Evolutionary conservation across 805 yeast genomes (phyloP).

Genomic region (Saccharomyces paradoxus): DNA sequence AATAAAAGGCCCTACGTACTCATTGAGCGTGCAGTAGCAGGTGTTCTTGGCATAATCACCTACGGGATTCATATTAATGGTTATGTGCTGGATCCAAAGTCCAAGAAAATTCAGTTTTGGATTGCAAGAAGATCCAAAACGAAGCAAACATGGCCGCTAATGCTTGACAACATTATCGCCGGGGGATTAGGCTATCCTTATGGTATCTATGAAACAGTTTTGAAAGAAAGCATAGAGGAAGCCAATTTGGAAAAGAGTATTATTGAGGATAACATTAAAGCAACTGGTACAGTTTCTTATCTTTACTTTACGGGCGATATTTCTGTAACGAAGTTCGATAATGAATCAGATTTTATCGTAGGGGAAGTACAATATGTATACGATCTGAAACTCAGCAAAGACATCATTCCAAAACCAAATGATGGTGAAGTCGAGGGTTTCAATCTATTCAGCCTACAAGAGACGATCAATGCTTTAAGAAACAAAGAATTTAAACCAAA

Average conservation of each 20-base stretch:
- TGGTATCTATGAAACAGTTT: constrained; percentile 63
- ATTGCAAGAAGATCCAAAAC: constrained; percentile 69
- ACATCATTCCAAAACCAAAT: constrained; percentile 45
- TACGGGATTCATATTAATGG: constrained; percentile 89
- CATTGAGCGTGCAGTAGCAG: constrained; percentile 75
- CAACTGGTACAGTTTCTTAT: constrained; percentile 67
- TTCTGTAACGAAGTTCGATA: constrained; percentile 21
- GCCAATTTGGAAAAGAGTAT: constrained; percentile 62
- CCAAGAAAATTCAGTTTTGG: constrained; percentile 56
- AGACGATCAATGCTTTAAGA: constrained; percentile 43
- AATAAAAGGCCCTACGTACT: constrained; percentile 48
- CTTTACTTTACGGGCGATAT: constrained; percentile 34
- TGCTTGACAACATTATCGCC: constrained; percentile 89
- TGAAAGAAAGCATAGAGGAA: constrained; percentile 86
- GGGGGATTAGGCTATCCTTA: constrained; percentile 87
- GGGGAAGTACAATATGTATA: constrained; percentile 83
- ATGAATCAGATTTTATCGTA: constrained; percentile 56
- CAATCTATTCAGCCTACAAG: constrained; percentile 49
- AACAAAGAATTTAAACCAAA: constrained; percentile 78
- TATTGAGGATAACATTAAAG: constrained; percentile 36
- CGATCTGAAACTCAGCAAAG: constrained; percentile 53
- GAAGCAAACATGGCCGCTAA: constrained; percentile 84
- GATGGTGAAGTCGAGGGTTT: constrained; percentile 78
- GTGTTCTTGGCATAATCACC: constrained; percentile 75
- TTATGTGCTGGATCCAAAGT: constrained; percentile 43